These are phyloP conservation scores for Galium porrigens DNA, from an alignment of 305 asterid species.

Conservation along the genomic window DNA sequence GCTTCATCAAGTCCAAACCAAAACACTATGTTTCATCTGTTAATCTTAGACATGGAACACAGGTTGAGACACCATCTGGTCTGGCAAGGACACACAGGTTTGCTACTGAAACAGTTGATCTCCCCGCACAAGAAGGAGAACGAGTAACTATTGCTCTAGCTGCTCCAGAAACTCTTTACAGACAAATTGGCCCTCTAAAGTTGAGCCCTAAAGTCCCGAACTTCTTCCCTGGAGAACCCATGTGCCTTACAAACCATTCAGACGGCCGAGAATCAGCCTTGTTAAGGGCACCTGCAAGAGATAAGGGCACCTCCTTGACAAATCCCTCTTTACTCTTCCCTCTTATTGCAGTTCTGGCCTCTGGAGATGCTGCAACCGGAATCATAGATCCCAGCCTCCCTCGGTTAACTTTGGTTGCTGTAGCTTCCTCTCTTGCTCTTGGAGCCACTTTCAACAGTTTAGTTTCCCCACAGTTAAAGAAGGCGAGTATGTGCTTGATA, in stretches of 20 bases:
- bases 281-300: conserved; percentile 65
- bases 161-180: conserved; percentile 55
- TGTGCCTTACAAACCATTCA: conserved; percentile 71
- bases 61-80: conserved; percentile 90
- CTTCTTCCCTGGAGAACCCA: conserved; percentile 83
- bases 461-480: conserved; percentile 52
- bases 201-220: conserved; percentile 62
- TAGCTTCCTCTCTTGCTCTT: conserved; percentile 55
- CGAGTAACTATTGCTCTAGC: conserved; percentile 80
- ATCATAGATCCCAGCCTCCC: conserved; percentile 77
- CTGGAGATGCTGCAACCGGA: conserved; percentile 89
- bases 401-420: conserved; percentile 53
- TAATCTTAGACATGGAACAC: not conserved
- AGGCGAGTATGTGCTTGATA: conserved; percentile 28
- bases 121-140: conserved; percentile 92
- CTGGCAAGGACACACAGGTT: conserved; percentile 80
- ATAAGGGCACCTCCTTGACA: conserved; percentile 32
- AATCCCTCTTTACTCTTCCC: conserved; percentile 67
- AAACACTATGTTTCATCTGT: not conserved
- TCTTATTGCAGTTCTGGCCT: conserved; percentile 46
- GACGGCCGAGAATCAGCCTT: conserved; percentile 76
- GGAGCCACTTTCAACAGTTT: conserved; percentile 58
- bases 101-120: conserved; percentile 90
- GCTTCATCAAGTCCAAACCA: not conserved
- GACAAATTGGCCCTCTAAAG: conserved; percentile 67